phyloP scores from a whole-genome alignment of 352 stramenopile genomes.

The Bremia lactucae region DNA sequence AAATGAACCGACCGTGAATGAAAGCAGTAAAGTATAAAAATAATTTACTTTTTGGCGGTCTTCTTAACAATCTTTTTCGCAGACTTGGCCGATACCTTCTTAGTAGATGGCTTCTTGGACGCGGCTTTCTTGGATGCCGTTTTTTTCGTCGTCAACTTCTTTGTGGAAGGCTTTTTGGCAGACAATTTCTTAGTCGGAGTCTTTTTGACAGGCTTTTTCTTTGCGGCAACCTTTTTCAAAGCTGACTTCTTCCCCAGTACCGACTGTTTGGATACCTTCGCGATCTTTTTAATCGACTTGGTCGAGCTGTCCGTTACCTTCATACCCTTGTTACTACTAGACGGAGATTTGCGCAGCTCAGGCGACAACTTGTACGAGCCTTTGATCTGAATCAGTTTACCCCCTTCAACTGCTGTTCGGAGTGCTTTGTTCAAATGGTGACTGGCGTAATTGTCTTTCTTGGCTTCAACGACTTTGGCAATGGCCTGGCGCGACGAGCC shows the following conservation, averaged over 20 bases:
- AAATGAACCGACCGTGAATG: slow-evolving; percentile 29
- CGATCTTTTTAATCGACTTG: slow-evolving; percentile 38
- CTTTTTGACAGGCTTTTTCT: slow-evolving; percentile 62
- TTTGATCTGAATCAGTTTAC: slow-evolving; percentile 84
- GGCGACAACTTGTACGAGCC: slow-evolving; percentile 73
- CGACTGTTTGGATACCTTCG: slow-evolving; percentile 44
- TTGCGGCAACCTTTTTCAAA: slow-evolving; percentile 52
- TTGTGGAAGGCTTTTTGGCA: slow-evolving; percentile 24
- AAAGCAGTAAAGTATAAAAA: slow-evolving; percentile 5
- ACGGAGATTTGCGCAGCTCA: slow-evolving; percentile 51
- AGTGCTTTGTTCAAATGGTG: slow-evolving; percentile 86
- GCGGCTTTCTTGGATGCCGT: slow-evolving; percentile 52
- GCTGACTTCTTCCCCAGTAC: no score
- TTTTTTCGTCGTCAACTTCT: slow-evolving; percentile 23
- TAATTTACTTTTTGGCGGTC: slow-evolving; percentile 46
- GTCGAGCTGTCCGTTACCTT: slow-evolving; percentile 50
- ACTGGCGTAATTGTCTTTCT: slow-evolving; percentile 73
- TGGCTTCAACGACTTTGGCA: slow-evolving; percentile 79
- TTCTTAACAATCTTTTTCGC: background rate
- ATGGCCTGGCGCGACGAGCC: slow-evolving; percentile 88
- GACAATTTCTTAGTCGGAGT: slow-evolving; percentile 44
- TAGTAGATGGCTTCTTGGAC: slow-evolving; percentile 54
- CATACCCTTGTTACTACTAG: slow-evolving; percentile 42
- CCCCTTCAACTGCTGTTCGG: slow-evolving; percentile 76
- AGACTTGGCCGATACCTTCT: slow-evolving; percentile 49